Base-by-base conservation (phyloP, 2,329 filamentous ascomycete species). In the Colletotrichum sublineola region DNA sequence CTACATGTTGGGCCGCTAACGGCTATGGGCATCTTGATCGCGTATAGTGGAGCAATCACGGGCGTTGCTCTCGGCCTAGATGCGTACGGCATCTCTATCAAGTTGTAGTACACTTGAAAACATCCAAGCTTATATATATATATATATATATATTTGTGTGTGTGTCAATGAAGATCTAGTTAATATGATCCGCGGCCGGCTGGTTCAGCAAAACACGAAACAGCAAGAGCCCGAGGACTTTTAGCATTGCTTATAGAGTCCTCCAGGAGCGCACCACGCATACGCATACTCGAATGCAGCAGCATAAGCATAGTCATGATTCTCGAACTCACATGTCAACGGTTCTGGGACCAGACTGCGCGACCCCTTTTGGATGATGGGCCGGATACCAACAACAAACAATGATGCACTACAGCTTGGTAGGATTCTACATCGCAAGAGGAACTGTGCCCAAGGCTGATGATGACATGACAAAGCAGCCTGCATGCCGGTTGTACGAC, bases 1-100 rank as follows among this genome's bases (percentile, higher is more conserved):
- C 82, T 98, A 75, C 88, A 96, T 79, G 90, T 93, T 74, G 86
- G 86, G 5, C 88, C 89, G 11, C 77, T 87, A 3, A 81, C 84
- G 68, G 90, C 95, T 0, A 94, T 97, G 90, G 91, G 81, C 0
- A 90, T 98, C 44, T 81, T 99, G 74, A 81, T 94, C 31, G 89
- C 81, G 6, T 98, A 98, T 81, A 91, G 92, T 63, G 88, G 84
- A 2, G 82, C 87, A 0, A 73, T 98, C 56, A 92, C 93, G 0
- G 88, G 82, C 0, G 79, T 94, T 61, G 96, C 94, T 1, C 82
- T 96, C 18, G 84, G 80, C 2, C 80, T 96, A 74, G 92, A 96
- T 80, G 77, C 81, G 64, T 90, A 86, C 76, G 82, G 93, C 77
- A 84, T 95, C 9, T 92, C 90, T 29, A 90, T 95, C 77, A 95